These are phyloP conservation scores for Lecanicillium sp. DNA, from an alignment of 2,329 filamentous ascomycete genomes.

Conservation along the genomic window DNA sequence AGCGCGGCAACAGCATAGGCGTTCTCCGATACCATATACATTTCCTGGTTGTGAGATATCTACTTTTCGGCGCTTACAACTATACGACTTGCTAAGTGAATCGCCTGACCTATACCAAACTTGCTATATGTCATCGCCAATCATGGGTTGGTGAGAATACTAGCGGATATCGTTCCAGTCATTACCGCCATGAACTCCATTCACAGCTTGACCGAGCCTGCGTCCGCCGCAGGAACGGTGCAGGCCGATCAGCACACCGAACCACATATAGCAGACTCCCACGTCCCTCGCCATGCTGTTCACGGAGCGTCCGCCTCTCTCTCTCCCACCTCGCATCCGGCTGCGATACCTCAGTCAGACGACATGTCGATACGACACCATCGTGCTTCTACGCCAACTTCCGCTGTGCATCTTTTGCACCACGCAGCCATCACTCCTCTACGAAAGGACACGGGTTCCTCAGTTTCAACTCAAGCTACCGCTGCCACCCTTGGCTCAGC, in stretches of 20 bases:
- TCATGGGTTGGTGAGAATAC: constrained; percentile 9
- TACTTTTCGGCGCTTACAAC: too few relatives aligned
- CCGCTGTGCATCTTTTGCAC: constrained; percentile 20
- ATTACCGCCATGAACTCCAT: constrained; percentile 6
- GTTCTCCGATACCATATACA: too few relatives aligned
- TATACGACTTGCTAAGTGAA: too few relatives aligned
- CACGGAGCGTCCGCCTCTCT: constrained; percentile 4
- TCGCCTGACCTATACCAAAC: background rate
- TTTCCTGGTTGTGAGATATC: too few relatives aligned
- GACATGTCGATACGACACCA: constrained; percentile 4
- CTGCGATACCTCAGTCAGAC: constrained; percentile 4
- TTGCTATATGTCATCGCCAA: constrained; percentile 1
- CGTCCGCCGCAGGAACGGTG: background rate
- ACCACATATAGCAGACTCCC: constrained; percentile 2
- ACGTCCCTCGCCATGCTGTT: constrained; percentile 1
- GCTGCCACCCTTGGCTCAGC: constrained; percentile 26
- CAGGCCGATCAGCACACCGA: constrained; percentile 2
- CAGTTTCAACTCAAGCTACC: constrained; percentile 41
- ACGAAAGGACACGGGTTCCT: constrained; percentile 43
- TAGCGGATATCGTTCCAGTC: background rate
- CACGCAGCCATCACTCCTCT: constrained; percentile 13
- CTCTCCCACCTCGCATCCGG: constrained; percentile 8
- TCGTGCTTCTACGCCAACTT: constrained; percentile 12
- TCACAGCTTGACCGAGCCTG: constrained; percentile 1
- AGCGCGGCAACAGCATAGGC: too few relatives aligned